A percentile compares a stretch with the other conserved stretches of the same genome.
Evolutionary conservation across 2,329 filamentous ascomycete genomes (phyloP).

Genomic region (Fusarium humuli): DNA sequence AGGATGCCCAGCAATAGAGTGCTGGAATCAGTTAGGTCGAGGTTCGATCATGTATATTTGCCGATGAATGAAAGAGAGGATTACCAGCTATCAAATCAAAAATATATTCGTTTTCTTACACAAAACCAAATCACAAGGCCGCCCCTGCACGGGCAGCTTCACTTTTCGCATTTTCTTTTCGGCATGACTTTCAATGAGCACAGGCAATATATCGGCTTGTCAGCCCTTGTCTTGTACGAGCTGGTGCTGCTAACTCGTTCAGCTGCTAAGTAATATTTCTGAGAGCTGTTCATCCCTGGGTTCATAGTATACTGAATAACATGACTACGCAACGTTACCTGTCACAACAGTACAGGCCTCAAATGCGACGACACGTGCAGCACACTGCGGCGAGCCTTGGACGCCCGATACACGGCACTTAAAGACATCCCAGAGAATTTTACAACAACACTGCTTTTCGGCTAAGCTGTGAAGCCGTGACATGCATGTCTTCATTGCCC

Average conservation of each 20-base stretch:
- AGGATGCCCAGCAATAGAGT: conserved; percentile 52
- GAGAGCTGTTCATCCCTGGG: background rate
- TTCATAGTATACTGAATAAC: background rate
- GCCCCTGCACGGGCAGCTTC: background rate
- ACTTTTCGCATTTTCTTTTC: background rate
- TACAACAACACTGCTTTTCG: conserved; percentile 11
- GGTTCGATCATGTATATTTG: conserved; percentile 49
- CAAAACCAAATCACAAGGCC: background rate
- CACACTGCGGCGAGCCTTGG: conserved; percentile 21
- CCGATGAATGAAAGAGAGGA: conserved; percentile 47
- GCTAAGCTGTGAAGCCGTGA: conserved; percentile 28
- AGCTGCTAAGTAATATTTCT: background rate
- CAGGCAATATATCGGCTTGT: background rate
- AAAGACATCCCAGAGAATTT: conserved; percentile 14
- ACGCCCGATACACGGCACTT: conserved; percentile 11
- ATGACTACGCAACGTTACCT: conserved; percentile 1
- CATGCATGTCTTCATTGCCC: background rate
- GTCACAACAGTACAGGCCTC: background rate
- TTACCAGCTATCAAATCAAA: conserved; percentile 32
- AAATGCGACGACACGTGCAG: background rate
- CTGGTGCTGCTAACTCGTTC: too few relatives aligned
- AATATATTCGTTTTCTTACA: conserved; percentile 8
- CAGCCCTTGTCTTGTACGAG: background rate
- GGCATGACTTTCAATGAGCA: background rate
- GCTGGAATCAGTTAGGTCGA: conserved; percentile 38